phyloP scores from a whole-genome alignment of 306 rosid species.

The Casuarina cunninghamiana region DNA sequence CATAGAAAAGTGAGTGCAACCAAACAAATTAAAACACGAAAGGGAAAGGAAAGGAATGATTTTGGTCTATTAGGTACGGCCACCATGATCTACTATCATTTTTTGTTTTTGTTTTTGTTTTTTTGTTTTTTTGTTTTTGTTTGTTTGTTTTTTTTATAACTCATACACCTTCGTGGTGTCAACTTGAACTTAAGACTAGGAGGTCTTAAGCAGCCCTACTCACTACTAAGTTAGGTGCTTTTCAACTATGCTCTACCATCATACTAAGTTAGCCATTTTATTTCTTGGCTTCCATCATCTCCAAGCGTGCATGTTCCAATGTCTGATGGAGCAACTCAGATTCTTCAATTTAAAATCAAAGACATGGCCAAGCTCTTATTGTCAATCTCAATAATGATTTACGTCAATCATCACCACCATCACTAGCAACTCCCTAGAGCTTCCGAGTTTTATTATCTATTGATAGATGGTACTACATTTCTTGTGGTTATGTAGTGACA shows the following conservation, averaged over 20 bases:
- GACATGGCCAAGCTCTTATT: not conserved
- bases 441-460: not conserved
- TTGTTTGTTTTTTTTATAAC: too few relatives aligned
- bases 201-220: too few relatives aligned
- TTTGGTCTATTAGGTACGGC: constrained; percentile 1
- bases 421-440: not conserved
- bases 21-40: constrained; percentile 15
- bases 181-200: too few relatives aligned
- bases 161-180: too few relatives aligned
- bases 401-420: not conserved
- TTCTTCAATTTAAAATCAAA: not conserved
- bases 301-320: too few relatives aligned
- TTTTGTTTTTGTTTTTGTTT: too few relatives aligned
- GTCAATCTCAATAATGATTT: not conserved
- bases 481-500: not conserved
- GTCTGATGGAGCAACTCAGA: too few relatives aligned
- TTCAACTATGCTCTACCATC: too few relatives aligned
- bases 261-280: not conserved
- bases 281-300: not conserved
- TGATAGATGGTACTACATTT: not conserved
- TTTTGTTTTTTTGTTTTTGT: too few relatives aligned
- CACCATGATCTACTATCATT: constrained; percentile 13
- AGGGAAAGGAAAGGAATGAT: not conserved
- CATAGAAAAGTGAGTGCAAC: constrained; percentile 28
- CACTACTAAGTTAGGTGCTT: too few relatives aligned